A percentile compares a stretch with the other conserved stretches of the same genome.
Conservation (phyloP, 768 basidiomycete genomes). For the Russula griseocarnosa region DNA sequence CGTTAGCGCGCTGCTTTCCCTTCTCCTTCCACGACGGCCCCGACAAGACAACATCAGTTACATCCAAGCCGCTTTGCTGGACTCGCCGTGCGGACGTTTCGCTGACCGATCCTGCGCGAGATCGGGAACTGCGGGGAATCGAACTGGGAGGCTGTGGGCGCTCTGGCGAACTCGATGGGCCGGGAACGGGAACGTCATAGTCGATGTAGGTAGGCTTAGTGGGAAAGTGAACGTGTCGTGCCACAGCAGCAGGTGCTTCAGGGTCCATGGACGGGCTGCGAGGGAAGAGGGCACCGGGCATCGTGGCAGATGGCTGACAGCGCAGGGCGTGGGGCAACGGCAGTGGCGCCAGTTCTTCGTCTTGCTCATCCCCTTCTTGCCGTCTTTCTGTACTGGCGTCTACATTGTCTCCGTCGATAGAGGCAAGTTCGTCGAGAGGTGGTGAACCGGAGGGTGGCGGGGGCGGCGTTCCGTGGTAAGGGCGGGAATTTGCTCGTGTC, state of each 20-base stretch:
- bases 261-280: conserved; percentile 57
- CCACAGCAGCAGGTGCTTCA: conserved; percentile 37
- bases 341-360: conserved; percentile 31
- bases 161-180: conserved; percentile 21
- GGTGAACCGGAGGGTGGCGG: background rate
- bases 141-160: background rate
- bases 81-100: background rate
- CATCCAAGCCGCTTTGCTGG: background rate
- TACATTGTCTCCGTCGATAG: background rate
- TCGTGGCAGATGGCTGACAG: conserved; percentile 50
- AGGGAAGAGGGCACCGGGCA: conserved; percentile 78
- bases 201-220: conserved; percentile 13
- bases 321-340: conserved; percentile 37
- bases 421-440: background rate
- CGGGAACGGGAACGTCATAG: conserved; percentile 9
- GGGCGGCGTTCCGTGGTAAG: background rate
- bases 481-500: background rate
- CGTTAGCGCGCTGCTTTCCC: conserved; percentile 33
- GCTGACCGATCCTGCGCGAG: conserved; percentile 8
- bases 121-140: conserved; percentile 10
- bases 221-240: conserved; percentile 44
- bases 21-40: conserved; percentile 28
- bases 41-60: background rate
- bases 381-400: conserved; percentile 26
- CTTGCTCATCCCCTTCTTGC: conserved; percentile 12